phyloP scores from a whole-genome alignment of 2,329 filamentous ascomycete species.

The Curvularia sp. region DNA sequence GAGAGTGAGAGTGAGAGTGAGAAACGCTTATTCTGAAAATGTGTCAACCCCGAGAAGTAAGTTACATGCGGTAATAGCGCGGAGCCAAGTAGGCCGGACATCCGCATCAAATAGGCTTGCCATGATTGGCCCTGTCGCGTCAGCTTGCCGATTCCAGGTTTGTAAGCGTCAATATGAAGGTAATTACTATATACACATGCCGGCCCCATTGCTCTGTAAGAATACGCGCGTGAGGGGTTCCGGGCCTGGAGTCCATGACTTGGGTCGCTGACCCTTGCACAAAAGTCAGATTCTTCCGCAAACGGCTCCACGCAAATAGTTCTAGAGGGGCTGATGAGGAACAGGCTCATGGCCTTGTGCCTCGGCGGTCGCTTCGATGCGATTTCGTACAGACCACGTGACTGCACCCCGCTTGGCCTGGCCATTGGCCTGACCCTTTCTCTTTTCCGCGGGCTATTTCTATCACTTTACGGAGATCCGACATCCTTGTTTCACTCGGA shows the following conservation, averaged over 20 bases:
- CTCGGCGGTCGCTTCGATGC: constrained; percentile 3
- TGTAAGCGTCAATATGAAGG: constrained; percentile 22
- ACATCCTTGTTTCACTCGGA: neutral
- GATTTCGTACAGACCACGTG: neutral
- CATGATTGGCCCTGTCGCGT: constrained; percentile 33
- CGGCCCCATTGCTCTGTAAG: constrained; percentile 15
- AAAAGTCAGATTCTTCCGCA: neutral
- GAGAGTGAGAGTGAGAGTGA: constrained; percentile 4
- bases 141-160: constrained; percentile 25
- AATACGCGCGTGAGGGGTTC: constrained; percentile 19
- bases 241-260: constrained; percentile 7
- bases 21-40: constrained; percentile 16
- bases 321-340: neutral
- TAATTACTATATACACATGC: constrained; percentile 17
- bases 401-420: constrained; percentile 11
- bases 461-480: neutral
- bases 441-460: constrained; percentile 5
- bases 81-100: constrained; percentile 29
- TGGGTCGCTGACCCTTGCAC: neutral
- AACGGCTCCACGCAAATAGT: neutral
- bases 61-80: constrained; percentile 25
- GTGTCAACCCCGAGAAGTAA: constrained; percentile 17
- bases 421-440: neutral
- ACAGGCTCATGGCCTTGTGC: neutral
- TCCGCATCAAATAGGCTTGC: constrained; percentile 35